These are phyloP conservation scores for Psilocybe cubensis DNA, from an alignment of 768 basidiomycete genomes.

Conservation along the genomic window DNA sequence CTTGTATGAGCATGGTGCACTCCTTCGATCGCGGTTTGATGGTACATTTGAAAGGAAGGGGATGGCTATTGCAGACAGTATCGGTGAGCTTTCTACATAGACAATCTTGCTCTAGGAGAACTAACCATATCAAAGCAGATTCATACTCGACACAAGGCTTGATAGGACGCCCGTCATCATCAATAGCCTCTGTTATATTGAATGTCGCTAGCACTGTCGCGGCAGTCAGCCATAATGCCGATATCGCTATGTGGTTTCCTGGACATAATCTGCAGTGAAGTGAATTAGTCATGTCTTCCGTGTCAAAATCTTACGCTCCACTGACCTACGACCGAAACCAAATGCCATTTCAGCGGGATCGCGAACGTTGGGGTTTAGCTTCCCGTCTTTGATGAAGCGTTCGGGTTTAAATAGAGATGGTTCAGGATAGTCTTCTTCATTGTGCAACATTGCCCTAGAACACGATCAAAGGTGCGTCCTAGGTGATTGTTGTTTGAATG, in stretches of 20 bases:
- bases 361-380: constrained; percentile 32
- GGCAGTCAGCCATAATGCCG: constrained; percentile 28
- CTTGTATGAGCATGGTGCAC: constrained; percentile 20
- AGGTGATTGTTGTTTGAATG: background rate
- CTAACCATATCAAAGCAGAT: constrained; percentile 25
- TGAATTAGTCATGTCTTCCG: background rate
- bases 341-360: constrained; percentile 41
- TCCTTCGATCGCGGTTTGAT: constrained; percentile 29
- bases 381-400: constrained; percentile 47
- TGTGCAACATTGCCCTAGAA: constrained; percentile 35
- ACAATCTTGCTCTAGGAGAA: background rate
- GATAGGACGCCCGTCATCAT: constrained; percentile 28
- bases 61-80: constrained; percentile 23
- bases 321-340: constrained; percentile 44
- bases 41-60: constrained; percentile 29
- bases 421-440: constrained; percentile 37
- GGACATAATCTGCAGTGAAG: constrained; percentile 34
- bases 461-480: background rate
- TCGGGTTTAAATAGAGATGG: constrained; percentile 46
- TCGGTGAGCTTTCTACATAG: background rate
- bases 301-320: background rate
- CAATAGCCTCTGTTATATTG: constrained; percentile 31
- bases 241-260: constrained; percentile 33
- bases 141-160: constrained; percentile 19
- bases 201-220: constrained; percentile 37